Conservation (phyloP, 495 filamentous ascomycete species). For the Schizothecium vesticola region DNA sequence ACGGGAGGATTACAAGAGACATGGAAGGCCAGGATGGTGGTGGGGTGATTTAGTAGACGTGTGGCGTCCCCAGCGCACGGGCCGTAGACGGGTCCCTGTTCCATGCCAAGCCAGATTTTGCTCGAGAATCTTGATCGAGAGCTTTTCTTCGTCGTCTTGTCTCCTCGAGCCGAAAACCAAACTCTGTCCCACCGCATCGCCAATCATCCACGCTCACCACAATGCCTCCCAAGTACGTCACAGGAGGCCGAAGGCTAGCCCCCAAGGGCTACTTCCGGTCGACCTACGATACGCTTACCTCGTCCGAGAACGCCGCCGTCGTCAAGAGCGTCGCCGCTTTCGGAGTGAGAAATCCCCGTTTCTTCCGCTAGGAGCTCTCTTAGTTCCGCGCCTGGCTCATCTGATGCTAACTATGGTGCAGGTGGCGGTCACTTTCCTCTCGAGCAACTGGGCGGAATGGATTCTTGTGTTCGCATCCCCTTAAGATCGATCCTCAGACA, state of each 20-base stretch:
- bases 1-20: background rate
- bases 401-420: constrained; percentile 27
- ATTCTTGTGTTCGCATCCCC: constrained; percentile 19
- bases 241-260: constrained; percentile 7
- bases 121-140: background rate
- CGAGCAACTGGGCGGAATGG: constrained; percentile 63
- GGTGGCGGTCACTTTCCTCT: constrained; percentile 68
- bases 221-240: constrained; percentile 37
- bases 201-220: constrained; percentile 5
- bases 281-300: constrained; percentile 59
- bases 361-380: background rate
- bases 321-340: constrained; percentile 69
- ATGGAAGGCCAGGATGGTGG: background rate
- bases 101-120: constrained; percentile 7
- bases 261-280: constrained; percentile 38
- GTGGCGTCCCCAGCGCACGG: background rate
- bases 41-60: background rate
- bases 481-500: background rate
- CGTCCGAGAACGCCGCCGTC: constrained; percentile 68
- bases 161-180: background rate
- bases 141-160: background rate
- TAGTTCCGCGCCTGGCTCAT: background rate
- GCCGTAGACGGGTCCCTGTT: background rate
- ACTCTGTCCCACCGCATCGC: background rate
- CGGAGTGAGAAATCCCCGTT: constrained; percentile 52